phyloP scores from a whole-genome alignment of 164 flowering plant species.

The Nymphaea colorata region DNA sequence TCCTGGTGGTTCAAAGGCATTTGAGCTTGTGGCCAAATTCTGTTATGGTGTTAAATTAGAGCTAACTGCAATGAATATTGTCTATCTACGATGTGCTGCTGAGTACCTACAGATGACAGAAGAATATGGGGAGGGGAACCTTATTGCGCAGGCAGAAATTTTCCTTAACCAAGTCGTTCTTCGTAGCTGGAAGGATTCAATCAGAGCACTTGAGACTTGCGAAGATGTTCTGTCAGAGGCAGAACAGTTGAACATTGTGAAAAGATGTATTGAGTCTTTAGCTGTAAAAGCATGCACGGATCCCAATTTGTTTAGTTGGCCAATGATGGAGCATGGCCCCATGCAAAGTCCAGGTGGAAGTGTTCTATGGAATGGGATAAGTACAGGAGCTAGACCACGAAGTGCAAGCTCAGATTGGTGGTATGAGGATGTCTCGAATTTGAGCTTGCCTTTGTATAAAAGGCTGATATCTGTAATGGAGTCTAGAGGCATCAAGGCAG shows the following conservation, averaged over 20 bases:
- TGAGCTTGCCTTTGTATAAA: slow-evolving; percentile 65
- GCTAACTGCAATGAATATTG: slow-evolving; percentile 80
- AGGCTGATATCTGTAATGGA: slow-evolving; percentile 68
- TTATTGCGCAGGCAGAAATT: slow-evolving; percentile 56
- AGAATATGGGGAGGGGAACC: slow-evolving; percentile 78
- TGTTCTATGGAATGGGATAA: slow-evolving; percentile 90
- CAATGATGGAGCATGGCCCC: slow-evolving; percentile 63
- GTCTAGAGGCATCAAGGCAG: slow-evolving; percentile 61
- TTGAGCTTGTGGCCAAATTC: slow-evolving; percentile 85
- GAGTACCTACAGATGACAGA: slow-evolving; percentile 88
- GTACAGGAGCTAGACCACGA: slow-evolving; percentile 80
- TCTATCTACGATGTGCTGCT: slow-evolving; percentile 73
- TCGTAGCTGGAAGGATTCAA: slow-evolving; percentile 72
- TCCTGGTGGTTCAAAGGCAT: slow-evolving; percentile 82
- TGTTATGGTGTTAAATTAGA: slow-evolving; percentile 93
- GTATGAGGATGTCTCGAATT: slow-evolving; percentile 74
- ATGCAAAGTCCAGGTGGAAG: slow-evolving; percentile 96
- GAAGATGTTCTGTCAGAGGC: slow-evolving; percentile 66
- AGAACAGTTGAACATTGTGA: slow-evolving; percentile 58
- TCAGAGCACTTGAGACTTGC: slow-evolving; percentile 72
- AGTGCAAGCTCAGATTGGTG: slow-evolving; percentile 80
- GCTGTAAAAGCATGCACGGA: slow-evolving; percentile 70
- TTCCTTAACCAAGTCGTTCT: slow-evolving; percentile 78
- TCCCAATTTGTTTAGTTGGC: slow-evolving; percentile 88
- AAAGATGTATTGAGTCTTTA: slow-evolving; percentile 67